Evolutionary conservation across 2,329 filamentous ascomycete genomes (phyloP).

Genomic region (Pseudogymnoascus sp.): DNA sequence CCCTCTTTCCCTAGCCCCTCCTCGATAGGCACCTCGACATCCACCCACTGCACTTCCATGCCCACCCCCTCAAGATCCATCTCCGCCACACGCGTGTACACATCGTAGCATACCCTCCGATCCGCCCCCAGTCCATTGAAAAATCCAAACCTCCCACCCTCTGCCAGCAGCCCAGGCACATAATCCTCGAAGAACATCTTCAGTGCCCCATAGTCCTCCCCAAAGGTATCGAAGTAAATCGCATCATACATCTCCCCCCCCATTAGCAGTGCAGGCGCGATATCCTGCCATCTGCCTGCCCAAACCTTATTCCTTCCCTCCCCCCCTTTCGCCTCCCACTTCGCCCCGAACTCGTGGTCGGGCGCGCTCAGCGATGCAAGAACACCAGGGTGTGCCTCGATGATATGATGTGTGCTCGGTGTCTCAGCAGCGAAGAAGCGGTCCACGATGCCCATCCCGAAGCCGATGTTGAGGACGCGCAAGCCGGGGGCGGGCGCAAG

Average conservation of each 20-base stretch:
- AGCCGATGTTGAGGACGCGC: constrained; percentile 76
- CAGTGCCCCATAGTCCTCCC: constrained; percentile 83
- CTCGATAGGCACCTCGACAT: constrained; percentile 64
- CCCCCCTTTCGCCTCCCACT: constrained; percentile 50
- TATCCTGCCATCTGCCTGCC: constrained; percentile 73
- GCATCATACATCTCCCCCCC: constrained; percentile 70
- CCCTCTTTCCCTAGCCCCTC: constrained; percentile 57
- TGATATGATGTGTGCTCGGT: constrained; percentile 70
- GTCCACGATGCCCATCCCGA: constrained; percentile 88
- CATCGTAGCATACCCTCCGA: constrained; percentile 87
- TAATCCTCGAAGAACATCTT: constrained; percentile 83
- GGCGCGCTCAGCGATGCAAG: constrained; percentile 51
- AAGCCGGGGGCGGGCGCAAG: constrained; percentile 55
- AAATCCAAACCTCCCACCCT: constrained; percentile 72
- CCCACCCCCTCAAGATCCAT: constrained; percentile 86
- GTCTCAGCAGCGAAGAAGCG: constrained; percentile 63
- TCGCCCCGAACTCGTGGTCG: constrained; percentile 42
- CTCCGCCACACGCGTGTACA: constrained; percentile 87
- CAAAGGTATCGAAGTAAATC: constrained; percentile 97
- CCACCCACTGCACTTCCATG: constrained; percentile 81
- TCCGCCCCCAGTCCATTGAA: constrained; percentile 92
- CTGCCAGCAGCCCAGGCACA: constrained; percentile 71
- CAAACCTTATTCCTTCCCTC: constrained; percentile 65
- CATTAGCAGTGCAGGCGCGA: constrained; percentile 62
- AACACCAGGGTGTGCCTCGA: constrained; percentile 78